Base-by-base conservation (phyloP, 1,139 yeast genomes). In the Nakaseomyces kungkrabaensis region DNA sequence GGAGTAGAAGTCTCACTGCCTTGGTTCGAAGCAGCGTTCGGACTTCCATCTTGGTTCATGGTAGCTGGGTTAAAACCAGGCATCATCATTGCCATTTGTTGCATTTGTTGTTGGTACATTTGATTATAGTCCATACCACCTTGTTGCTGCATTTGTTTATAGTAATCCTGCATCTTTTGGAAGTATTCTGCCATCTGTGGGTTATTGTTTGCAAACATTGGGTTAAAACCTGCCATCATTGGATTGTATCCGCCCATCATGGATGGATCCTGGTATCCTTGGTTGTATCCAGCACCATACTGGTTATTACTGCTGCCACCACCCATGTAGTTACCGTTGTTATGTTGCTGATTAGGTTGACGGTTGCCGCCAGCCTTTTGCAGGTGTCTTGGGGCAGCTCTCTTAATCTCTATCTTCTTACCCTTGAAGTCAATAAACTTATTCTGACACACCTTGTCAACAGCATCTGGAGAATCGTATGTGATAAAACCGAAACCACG, bases 401-500 rank as follows among this genome's bases (percentile, higher is more conserved):
- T 79, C 70, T 90, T 92, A 53, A 92, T 96, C 69, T 92, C 98
- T 79, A 92, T 88, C 46, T 89, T 81, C 68, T 85, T 87, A 48
- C 95, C 96, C 66, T 89, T 89, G 58, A 89, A 81, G 51, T 84
- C 81, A 56, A 89, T 77, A 64, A 82, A 87, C 69, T 86, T 85
- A 66, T 84, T 85, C 52, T 82, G 86, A 53, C 95, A 84, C 52
- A 89, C 96, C 60, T 82, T 77, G 63, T 92, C 98, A 45, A 94
- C 97, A 10, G 97, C 97, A 49, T 85, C 92, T 36, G 96, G 96
- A 26, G 95, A 80, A 63, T 92, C 98, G 68, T 85, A 92, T 7
- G 99, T 92, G 56, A 92, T 90, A 68, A 92, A 92, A 0, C 99
- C 99, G 68, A 90, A 92, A 29, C 99, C 99, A 72, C 98, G 79